phyloP scores from a whole-genome alignment of 305 asterid species.

The Fraxinus platypoda region DNA sequence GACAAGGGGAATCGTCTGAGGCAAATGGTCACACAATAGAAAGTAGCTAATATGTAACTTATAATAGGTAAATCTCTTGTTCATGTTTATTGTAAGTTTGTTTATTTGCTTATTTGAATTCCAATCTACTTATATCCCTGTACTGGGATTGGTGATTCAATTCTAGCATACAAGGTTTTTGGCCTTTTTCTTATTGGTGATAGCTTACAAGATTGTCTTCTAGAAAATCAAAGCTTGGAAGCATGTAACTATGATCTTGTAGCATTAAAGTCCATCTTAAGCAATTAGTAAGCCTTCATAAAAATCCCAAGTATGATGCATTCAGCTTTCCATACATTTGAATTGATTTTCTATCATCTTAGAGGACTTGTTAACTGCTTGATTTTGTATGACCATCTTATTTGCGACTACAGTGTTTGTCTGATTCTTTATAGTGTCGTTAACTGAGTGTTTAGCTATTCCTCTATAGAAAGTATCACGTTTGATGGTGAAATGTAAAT shows the following conservation, averaged over 20 bases:
- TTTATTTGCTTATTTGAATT: background rate
- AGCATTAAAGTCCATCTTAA: background rate
- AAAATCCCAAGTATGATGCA: background rate
- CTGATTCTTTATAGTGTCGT: background rate
- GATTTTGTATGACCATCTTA: background rate
- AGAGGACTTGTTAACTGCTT: background rate
- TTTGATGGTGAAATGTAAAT: background rate
- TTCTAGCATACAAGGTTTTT: background rate
- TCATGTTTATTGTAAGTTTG: background rate
- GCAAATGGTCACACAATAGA: constrained; percentile 16
- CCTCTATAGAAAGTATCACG: background rate
- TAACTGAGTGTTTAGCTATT: background rate
- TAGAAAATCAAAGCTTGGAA: background rate
- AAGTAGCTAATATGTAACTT: constrained; percentile 11
- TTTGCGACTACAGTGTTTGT: background rate
- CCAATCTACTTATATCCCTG: background rate
- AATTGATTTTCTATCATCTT: background rate
- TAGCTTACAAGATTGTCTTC: background rate
- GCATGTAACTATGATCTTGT: background rate
- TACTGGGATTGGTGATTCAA: background rate
- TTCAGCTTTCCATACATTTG: background rate
- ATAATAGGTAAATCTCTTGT: background rate
- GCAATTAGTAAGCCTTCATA: background rate
- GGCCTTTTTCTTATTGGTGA: background rate
- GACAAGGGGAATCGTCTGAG: constrained; percentile 61